These are phyloP conservation scores for Aspergillus latus DNA, from an alignment of 2,329 filamentous ascomycete genomes.

Conservation along the genomic window DNA sequence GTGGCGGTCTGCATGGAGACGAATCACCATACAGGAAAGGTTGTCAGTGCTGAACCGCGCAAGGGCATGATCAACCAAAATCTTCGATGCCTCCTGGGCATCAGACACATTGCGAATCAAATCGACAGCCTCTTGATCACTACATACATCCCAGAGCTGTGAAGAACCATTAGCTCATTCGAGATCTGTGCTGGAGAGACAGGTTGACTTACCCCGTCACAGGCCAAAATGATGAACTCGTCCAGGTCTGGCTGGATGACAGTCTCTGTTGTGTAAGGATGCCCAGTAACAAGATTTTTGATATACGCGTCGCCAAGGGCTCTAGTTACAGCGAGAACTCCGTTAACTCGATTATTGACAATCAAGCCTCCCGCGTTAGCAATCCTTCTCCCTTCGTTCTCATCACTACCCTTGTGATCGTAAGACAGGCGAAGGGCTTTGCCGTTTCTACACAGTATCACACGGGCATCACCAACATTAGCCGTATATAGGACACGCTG, in stretches of 20 bases:
- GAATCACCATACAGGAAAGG: conserved; percentile 94
- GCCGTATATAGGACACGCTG: conserved; percentile 95
- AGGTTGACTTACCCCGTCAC: conserved; percentile 80
- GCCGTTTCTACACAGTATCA: conserved; percentile 87
- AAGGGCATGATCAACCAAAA: conserved; percentile 88
- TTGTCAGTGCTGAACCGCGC: conserved; percentile 96
- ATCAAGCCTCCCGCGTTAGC: conserved; percentile 90
- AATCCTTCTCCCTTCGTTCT: conserved; percentile 93
- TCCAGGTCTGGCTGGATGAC: conserved; percentile 93
- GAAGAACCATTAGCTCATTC: conserved; percentile 9
- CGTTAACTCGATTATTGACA: conserved; percentile 95
- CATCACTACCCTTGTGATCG: conserved; percentile 97
- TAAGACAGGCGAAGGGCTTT: conserved; percentile 93
- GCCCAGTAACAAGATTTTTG: conserved; percentile 95
- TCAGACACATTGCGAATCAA: conserved; percentile 80
- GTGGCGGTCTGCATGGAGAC: conserved; percentile 70
- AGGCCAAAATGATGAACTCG: conserved; percentile 95
- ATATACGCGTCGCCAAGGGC: conserved; percentile 95
- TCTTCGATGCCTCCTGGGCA: conserved; percentile 77
- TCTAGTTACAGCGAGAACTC: conserved; percentile 90
- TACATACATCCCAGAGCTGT: conserved; percentile 98
- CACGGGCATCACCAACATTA: conserved; percentile 95
- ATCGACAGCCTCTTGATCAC: conserved; percentile 94
- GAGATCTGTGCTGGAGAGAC: background rate
- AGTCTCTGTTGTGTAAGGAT: conserved; percentile 97